These are phyloP conservation scores for Gentiana dahurica DNA, from an alignment of 257 asterid species.

Conservation along the genomic window DNA sequence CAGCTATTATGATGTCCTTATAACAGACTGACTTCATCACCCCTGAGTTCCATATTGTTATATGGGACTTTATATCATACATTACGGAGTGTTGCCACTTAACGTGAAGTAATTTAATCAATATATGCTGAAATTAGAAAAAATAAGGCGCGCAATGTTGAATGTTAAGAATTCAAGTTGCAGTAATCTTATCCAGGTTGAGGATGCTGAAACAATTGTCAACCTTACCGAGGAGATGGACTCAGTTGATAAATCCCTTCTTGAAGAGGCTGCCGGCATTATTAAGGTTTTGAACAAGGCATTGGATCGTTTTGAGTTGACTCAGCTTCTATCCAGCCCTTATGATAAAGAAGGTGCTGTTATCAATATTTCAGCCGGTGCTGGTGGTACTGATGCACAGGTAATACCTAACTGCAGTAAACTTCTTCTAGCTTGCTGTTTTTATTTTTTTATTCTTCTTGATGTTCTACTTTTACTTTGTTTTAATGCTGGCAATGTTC, in stretches of 20 bases:
- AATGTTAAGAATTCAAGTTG: neutral
- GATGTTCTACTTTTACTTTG: too few species aligned
- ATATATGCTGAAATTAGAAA: neutral
- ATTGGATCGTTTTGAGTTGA: slow-evolving; percentile 72
- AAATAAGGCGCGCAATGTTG: neutral
- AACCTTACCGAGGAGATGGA: slow-evolving; percentile 95
- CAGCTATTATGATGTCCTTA: too few species aligned
- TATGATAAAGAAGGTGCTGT: slow-evolving; percentile 96
- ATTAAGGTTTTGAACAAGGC: slow-evolving; percentile 70
- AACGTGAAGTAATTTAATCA: neutral
- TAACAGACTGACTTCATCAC: too few species aligned
- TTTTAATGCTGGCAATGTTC: too few species aligned
- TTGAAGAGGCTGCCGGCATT: slow-evolving; percentile 76
- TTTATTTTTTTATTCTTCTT: too few species aligned
- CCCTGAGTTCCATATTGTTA: too few species aligned
- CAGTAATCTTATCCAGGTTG: slow-evolving; percentile 27
- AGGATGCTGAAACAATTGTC: slow-evolving; percentile 84
- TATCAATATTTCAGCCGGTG: slow-evolving; percentile 79
- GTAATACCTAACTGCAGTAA: slow-evolving; percentile 27
- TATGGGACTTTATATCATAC: too few species aligned
- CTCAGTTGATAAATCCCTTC: slow-evolving; percentile 59
- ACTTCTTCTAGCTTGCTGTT: neutral
- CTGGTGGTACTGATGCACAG: slow-evolving; percentile 99
- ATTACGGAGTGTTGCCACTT: too few species aligned
- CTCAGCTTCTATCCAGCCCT: slow-evolving; percentile 92